Conservation (phyloP, 2,329 filamentous ascomycete genomes). For the Bimuria novae-zelandiae region DNA sequence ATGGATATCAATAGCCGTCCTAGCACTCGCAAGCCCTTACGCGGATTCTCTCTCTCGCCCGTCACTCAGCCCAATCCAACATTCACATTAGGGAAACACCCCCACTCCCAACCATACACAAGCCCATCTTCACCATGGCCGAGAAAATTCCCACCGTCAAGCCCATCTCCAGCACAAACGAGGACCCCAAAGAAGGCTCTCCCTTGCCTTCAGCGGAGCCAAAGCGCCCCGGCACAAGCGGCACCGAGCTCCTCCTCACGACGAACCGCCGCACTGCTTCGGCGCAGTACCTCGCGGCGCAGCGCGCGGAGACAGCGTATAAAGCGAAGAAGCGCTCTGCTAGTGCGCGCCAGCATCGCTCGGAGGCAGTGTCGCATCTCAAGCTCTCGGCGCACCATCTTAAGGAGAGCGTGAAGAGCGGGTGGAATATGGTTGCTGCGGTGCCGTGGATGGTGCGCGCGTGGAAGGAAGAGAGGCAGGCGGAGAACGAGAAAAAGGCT, state of each 20-base stretch:
- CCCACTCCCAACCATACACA: not conserved
- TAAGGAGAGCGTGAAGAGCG: slow-evolving; percentile 19
- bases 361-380: slow-evolving; percentile 17
- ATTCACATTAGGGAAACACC: not conserved
- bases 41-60: slow-evolving; percentile 13
- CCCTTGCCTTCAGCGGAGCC: slow-evolving; percentile 4
- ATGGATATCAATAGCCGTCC: not conserved
- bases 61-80: not conserved
- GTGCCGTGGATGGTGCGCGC: slow-evolving; percentile 22
- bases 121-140: slow-evolving; percentile 15
- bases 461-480: slow-evolving; percentile 18
- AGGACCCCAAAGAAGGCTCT: not conserved
- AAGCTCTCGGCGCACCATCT: slow-evolving; percentile 7
- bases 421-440: slow-evolving; percentile 16
- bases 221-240: slow-evolving; percentile 18
- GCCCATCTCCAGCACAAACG: not conserved
- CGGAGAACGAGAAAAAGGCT: slow-evolving; percentile 20
- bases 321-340: slow-evolving; percentile 21
- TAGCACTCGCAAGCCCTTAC: not conserved
- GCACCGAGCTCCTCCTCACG: slow-evolving; percentile 19
- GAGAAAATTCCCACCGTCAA: slow-evolving; percentile 8
- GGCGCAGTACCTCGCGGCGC: slow-evolving; percentile 16
- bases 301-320: slow-evolving; percentile 20
- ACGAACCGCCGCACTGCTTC: slow-evolving; percentile 20
- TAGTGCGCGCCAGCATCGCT: slow-evolving; percentile 14